phyloP scores from a whole-genome alignment of 352 stramenopile genomes.

The Phytopythium vexans region DNA sequence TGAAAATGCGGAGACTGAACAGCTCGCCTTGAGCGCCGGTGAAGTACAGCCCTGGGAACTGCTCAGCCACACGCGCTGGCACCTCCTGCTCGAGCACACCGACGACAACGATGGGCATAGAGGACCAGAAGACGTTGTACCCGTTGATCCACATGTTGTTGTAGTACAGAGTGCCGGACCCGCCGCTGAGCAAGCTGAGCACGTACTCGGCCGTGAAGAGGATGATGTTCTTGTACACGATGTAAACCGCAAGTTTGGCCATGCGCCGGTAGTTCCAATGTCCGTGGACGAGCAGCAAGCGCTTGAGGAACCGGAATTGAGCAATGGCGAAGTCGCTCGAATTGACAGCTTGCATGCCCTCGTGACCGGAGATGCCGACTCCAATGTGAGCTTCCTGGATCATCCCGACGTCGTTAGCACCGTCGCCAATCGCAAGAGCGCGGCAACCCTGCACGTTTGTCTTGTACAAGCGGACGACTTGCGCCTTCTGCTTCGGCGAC shows the following conservation, averaged over 20 bases:
- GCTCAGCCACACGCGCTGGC: constrained; percentile 55
- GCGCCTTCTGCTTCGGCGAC: constrained; percentile 91
- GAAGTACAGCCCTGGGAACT: constrained; percentile 81
- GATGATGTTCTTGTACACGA: constrained; percentile 99
- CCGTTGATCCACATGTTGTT: constrained; percentile 92
- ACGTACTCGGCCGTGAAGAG: constrained; percentile 83
- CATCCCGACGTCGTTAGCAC: constrained; percentile 99
- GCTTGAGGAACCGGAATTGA: constrained; percentile 97
- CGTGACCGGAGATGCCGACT: constrained; percentile 97
- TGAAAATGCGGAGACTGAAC: constrained; percentile 78
- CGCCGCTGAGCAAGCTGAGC: constrained; percentile 80
- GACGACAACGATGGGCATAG: constrained; percentile 88
- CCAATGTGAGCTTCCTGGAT: constrained; percentile 99
- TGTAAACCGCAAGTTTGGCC: constrained; percentile 94
- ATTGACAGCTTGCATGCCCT: constrained; percentile 99
- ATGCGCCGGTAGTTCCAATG: constrained; percentile 98
- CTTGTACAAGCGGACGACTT: constrained; percentile 86
- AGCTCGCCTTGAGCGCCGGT: constrained; percentile 74
- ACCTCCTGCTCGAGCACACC: constrained; percentile 84
- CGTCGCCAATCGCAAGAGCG: constrained; percentile 97
- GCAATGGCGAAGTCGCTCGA: constrained; percentile 97
- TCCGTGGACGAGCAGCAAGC: constrained; percentile 96
- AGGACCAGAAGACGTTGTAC: constrained; percentile 97
- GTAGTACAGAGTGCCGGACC: constrained; percentile 78
- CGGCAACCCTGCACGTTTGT: constrained; percentile 79